phyloP scores from a whole-genome alignment of 1,139 yeast species.

The Debaryomyces robertsiae region DNA sequence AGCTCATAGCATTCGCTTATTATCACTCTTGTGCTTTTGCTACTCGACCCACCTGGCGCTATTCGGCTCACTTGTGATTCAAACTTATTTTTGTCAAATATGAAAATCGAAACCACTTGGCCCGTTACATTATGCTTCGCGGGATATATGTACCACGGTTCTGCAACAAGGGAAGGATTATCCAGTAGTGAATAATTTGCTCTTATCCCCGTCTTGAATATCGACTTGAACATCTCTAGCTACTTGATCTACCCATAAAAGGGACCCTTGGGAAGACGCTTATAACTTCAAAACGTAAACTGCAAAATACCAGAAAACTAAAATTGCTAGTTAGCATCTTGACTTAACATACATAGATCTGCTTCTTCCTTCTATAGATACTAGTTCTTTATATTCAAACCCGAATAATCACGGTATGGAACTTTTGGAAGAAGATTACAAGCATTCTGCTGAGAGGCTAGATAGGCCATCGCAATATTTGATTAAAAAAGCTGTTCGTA shows the following conservation, averaged over 20 bases:
- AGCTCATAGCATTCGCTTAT: conserved; percentile 45
- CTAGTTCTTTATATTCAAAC: too few species aligned
- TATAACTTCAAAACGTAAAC: too few species aligned
- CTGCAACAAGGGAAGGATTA: conserved; percentile 72
- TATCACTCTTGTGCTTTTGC: conserved; percentile 41
- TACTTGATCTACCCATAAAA: too few species aligned
- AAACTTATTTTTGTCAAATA: conserved; percentile 80
- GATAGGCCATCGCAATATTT: conserved; percentile 81
- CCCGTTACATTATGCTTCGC: conserved; percentile 70
- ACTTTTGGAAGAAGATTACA: conserved; percentile 58
- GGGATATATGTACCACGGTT: conserved; percentile 85
- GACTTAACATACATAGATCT: too few species aligned
- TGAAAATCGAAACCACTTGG: conserved; percentile 74
- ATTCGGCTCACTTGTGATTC: conserved; percentile 57
- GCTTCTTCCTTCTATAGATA: too few species aligned
- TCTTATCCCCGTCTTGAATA: conserved; percentile 66
- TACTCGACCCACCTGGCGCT: conserved; percentile 47
- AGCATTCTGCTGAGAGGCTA: conserved; percentile 59
- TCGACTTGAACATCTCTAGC: conserved; percentile 36
- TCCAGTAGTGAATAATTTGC: conserved; percentile 73
- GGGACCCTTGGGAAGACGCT: too few species aligned
- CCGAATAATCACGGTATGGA: conserved; percentile 48
- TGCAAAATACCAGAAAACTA: too few species aligned
- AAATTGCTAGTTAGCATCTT: too few species aligned
- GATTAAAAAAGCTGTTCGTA: conserved; percentile 67